These are phyloP conservation scores for Trichophyton mentagrophytes DNA, from an alignment of 2,329 filamentous ascomycete species.

Conservation along the genomic window DNA sequence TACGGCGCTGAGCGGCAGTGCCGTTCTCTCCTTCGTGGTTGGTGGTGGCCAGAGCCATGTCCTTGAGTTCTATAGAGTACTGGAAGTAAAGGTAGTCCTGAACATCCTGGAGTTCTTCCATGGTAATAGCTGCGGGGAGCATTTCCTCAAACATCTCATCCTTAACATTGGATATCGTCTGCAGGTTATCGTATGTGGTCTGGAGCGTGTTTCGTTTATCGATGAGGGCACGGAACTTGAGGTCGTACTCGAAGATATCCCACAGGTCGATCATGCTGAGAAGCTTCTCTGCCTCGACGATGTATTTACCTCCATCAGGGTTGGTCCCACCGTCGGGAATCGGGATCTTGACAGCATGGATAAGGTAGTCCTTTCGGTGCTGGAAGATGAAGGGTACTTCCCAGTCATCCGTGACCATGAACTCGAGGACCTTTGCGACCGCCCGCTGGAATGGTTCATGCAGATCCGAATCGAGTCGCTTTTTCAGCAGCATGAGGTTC, in stretches of 20 bases:
- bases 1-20: conserved; percentile 61
- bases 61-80: conserved; percentile 72
- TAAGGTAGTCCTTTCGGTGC: conserved; percentile 93
- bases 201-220: conserved; percentile 84
- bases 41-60: conserved; percentile 52
- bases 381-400: conserved; percentile 98
- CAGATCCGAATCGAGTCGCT: conserved; percentile 58
- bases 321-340: conserved; percentile 52
- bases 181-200: conserved; percentile 63
- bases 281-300: conserved; percentile 69
- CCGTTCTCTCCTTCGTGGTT: conserved; percentile 37
- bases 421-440: conserved; percentile 83
- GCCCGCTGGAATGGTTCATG: conserved; percentile 74
- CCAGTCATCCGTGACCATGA: conserved; percentile 86
- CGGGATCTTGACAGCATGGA: conserved; percentile 65
- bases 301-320: conserved; percentile 57
- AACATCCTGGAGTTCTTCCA: conserved; percentile 92
- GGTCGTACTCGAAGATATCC: conserved; percentile 86
- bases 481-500: conserved; percentile 78
- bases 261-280: conserved; percentile 87
- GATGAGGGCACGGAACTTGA: conserved; percentile 84
- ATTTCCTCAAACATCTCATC: conserved; percentile 72
- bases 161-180: conserved; percentile 49
- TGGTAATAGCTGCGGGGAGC: conserved; percentile 63
- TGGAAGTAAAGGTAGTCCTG: conserved; percentile 96